Conservation (phyloP, 2,329 filamentous ascomycete genomes). For the Pseudogymnoascus sp. region DNA sequence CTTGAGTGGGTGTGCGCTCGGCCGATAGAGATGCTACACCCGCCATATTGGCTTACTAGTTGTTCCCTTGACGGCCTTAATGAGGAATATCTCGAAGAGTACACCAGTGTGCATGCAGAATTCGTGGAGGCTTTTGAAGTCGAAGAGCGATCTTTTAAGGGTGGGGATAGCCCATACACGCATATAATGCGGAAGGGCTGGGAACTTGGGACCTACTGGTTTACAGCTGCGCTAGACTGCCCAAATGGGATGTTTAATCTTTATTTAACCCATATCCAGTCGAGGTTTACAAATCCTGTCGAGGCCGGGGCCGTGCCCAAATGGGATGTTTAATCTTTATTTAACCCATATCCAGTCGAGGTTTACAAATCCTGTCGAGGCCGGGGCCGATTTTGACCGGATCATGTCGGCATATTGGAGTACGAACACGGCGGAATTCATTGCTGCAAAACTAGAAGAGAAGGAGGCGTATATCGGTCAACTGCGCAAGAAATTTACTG, state of each 20-base stretch:
- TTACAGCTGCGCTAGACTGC: background rate
- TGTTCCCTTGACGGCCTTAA: conserved; percentile 14
- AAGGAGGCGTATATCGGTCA: no score
- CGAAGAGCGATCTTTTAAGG: conserved; percentile 14
- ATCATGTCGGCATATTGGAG: background rate
- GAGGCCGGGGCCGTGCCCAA: no score
- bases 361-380: background rate
- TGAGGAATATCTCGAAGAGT: conserved; percentile 15
- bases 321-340: background rate
- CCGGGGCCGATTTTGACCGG: background rate
- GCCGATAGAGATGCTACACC: conserved; percentile 24
- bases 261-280: no score
- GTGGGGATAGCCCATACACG: background rate
- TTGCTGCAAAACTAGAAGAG: no score
- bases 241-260: background rate
- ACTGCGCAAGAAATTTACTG: no score
- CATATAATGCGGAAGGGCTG: background rate
- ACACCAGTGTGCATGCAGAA: conserved; percentile 14
- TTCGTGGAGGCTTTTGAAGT: conserved; percentile 18
- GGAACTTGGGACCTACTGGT: background rate
- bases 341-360: background rate
- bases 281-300: background rate
- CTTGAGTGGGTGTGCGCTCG: conserved; percentile 28
- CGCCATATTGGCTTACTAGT: conserved; percentile 27
- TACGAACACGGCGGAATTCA: no score